phyloP scores from a whole-genome alignment of 2,329 filamentous ascomycete species.

The Aspergillus sp. region DNA sequence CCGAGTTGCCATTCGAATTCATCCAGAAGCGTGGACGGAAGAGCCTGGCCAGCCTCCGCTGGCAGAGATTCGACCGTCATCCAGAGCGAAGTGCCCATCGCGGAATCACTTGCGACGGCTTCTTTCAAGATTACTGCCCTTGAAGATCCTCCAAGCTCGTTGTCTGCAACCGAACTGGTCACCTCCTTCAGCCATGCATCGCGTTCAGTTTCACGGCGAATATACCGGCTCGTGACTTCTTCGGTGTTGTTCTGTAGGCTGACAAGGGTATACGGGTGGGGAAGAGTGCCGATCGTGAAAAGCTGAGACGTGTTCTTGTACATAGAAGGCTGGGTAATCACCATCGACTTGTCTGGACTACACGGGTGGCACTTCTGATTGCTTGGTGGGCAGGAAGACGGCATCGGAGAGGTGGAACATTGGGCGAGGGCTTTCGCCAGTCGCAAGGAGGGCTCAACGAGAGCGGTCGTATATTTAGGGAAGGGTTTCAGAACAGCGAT shows the following conservation, averaged over 20 bases:
- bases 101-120: conserved; percentile 63
- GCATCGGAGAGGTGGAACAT: conserved; percentile 67
- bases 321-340: conserved; percentile 57
- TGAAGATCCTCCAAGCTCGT: conserved; percentile 54
- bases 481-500: conserved; percentile 77
- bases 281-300: conserved; percentile 81
- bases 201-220: conserved; percentile 62
- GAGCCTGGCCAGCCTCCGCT: conserved; percentile 42
- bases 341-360: conserved; percentile 56
- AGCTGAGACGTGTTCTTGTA: conserved; percentile 66
- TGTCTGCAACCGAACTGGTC: conserved; percentile 62
- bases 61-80: conserved; percentile 61
- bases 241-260: conserved; percentile 57
- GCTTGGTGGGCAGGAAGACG: conserved; percentile 79
- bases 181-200: conserved; percentile 71
- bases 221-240: conserved; percentile 56
- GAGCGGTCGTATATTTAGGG: conserved; percentile 64
- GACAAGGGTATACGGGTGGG: conserved; percentile 81
- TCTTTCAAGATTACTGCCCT: conserved; percentile 74
- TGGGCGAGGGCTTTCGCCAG: conserved; percentile 68
- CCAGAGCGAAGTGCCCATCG: conserved; percentile 66
- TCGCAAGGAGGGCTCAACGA: conserved; percentile 63
- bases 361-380: conserved; percentile 67
- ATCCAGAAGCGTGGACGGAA: conserved; percentile 46
- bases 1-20: conserved; percentile 87